Percentiles rank a stretch among this genome's conserved stretches.
phyloP scores from a whole-genome alignment of 371 early-diverging fungal genomes.

The Mortierella sp. region DNA sequence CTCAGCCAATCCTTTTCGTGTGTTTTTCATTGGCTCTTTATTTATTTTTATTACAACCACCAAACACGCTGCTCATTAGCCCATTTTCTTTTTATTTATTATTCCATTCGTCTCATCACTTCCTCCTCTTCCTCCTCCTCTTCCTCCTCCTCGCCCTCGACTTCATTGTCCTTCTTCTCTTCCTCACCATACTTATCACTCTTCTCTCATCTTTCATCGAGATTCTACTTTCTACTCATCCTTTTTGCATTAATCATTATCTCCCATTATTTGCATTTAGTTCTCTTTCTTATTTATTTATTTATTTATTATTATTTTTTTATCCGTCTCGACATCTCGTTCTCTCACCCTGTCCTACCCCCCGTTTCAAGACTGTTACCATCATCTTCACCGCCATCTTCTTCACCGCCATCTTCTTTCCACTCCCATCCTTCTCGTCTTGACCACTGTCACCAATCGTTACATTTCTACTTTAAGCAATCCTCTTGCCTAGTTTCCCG shows the following conservation, averaged over 20 bases:
- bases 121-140: not conserved
- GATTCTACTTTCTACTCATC: not conserved
- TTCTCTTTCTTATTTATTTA: not conserved
- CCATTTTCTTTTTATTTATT: not conserved
- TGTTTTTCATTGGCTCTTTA: too few relatives aligned
- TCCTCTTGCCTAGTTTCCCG: not conserved
- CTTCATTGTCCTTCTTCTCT: not conserved
- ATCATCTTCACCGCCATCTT: not conserved
- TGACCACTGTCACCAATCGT: not conserved
- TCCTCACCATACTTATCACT: not conserved
- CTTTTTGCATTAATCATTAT: conserved; percentile 1
- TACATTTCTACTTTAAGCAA: not conserved
- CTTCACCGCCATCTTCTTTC: not conserved
- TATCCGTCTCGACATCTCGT: not conserved
- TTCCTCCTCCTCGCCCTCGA: not conserved
- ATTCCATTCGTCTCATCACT: not conserved
- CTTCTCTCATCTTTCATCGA: conserved; percentile 1
- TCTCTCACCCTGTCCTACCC: not conserved
- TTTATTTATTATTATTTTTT: not conserved
- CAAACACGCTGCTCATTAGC: not conserved
- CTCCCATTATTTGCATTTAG: not conserved
- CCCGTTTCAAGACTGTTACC: not conserved
- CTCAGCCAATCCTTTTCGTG: too few relatives aligned
- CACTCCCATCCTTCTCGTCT: not conserved
- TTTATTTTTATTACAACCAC: too few relatives aligned